These are phyloP conservation scores for Cyberlindnera mycetangii DNA, from an alignment of 805 yeast genomes.

Conservation along the genomic window DNA sequence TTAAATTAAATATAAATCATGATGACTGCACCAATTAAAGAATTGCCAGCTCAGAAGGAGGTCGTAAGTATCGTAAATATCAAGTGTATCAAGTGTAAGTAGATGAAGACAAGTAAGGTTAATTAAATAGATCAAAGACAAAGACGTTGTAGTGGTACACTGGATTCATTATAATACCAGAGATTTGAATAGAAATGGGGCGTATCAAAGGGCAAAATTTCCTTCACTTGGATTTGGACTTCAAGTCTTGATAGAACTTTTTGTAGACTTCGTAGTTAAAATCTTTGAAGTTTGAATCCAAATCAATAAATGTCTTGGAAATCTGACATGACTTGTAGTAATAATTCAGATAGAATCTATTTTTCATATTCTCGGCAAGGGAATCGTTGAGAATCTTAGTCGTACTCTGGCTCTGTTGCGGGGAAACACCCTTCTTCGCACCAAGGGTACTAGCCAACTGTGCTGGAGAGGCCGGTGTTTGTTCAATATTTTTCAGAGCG, in stretches of 20 bases:
- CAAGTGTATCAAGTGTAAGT: background rate
- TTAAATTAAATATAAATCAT: conserved; percentile 2
- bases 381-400: conserved; percentile 22
- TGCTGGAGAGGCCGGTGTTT: conserved; percentile 21
- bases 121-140: background rate
- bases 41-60: background rate
- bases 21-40: background rate
- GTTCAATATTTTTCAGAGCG: conserved; percentile 23
- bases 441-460: conserved; percentile 12
- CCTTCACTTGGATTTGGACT: conserved; percentile 7
- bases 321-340: conserved; percentile 59
- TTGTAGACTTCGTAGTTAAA: conserved; percentile 49
- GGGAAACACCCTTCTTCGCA: background rate
- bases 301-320: conserved; percentile 57
- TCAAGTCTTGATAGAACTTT: conserved; percentile 33
- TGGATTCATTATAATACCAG: background rate
- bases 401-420: conserved; percentile 6
- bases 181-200: background rate
- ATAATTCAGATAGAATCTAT: conserved; percentile 35
- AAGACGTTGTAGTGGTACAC: background rate
- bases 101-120: background rate
- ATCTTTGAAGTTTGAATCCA: conserved; percentile 58
- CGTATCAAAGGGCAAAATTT: background rate
- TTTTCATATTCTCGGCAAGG: conserved; percentile 16
- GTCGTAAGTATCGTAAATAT: conserved; percentile 2